Evolutionary conservation across 345 rosid species (phyloP).

Genomic region (Camelina hispida): DNA sequence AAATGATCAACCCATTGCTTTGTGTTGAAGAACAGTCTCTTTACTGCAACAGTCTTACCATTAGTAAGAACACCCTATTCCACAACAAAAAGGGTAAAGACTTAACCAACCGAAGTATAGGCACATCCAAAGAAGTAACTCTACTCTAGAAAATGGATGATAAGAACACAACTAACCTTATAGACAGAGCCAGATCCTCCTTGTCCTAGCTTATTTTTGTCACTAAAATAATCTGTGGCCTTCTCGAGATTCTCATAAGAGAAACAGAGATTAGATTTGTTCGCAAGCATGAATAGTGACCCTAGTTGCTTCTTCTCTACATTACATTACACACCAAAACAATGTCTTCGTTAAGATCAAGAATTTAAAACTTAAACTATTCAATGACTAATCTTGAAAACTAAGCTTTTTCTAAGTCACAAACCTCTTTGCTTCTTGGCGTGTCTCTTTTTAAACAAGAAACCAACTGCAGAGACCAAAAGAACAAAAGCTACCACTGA

Average conservation of each 20-base stretch:
- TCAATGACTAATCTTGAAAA: not conserved
- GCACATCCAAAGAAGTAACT: slow-evolving; percentile 11
- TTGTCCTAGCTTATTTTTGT: slow-evolving; percentile 78
- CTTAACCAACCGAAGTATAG: not conserved
- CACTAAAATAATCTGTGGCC: slow-evolving; percentile 76
- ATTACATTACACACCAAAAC: slow-evolving; percentile 22
- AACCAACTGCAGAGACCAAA: slow-evolving; percentile 47
- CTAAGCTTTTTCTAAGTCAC: slow-evolving; percentile 13
- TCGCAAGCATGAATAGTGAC: slow-evolving; percentile 53
- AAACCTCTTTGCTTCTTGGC: slow-evolving; percentile 60
- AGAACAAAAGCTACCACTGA: slow-evolving; percentile 59
- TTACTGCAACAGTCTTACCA: slow-evolving; percentile 74
- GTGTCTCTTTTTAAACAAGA: slow-evolving; percentile 52
- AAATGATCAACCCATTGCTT: slow-evolving; percentile 97
- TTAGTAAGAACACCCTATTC: slow-evolving; percentile 68
- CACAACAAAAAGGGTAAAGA: not conserved
- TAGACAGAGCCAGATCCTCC: slow-evolving; percentile 94
- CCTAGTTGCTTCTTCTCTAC: slow-evolving; percentile 74
- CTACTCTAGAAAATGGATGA: not conserved
- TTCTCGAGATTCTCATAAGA: slow-evolving; percentile 79
- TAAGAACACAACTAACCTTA: slow-evolving; percentile 51
- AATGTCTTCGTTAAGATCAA: not conserved
- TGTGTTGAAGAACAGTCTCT: slow-evolving; percentile 86
- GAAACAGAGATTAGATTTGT: slow-evolving; percentile 74
- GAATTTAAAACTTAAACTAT: slow-evolving; percentile 1